Percentiles rank a stretch among this genome's conserved stretches.
These are phyloP conservation scores for Pelargonium fulgidum DNA, from an alignment of 441 rosid species.

Conservation along the genomic window DNA sequence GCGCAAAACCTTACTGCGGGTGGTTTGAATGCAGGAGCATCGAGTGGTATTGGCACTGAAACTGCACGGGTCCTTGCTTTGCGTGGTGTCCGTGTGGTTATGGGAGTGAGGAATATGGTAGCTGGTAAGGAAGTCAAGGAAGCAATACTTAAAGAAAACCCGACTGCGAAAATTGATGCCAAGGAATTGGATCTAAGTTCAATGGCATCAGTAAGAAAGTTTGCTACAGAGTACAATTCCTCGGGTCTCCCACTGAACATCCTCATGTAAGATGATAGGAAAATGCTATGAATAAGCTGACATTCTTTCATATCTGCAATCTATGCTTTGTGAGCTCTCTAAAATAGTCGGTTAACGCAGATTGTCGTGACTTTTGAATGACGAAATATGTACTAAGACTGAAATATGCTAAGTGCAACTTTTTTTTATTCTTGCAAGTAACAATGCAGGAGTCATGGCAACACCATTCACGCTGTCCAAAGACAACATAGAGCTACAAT, in stretches of 20 bases:
- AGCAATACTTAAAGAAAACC: slow-evolving; percentile 21
- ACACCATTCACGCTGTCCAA: slow-evolving; percentile 23
- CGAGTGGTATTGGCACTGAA: slow-evolving; percentile 31
- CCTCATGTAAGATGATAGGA: slow-evolving; percentile 27
- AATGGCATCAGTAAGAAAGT: slow-evolving; percentile 25
- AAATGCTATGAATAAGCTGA: neutral
- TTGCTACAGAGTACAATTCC: slow-evolving; percentile 24
- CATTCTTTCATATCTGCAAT: neutral
- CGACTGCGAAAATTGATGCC: slow-evolving; percentile 27
- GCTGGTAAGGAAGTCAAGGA: slow-evolving; percentile 26
- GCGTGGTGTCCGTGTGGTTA: slow-evolving; percentile 25
- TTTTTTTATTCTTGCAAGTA: slow-evolving; percentile 16
- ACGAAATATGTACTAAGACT: neutral
- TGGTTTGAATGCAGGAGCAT: slow-evolving; percentile 23
- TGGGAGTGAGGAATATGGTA: slow-evolving; percentile 27
- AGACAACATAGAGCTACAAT: slow-evolving; percentile 30
- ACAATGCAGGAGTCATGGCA: slow-evolving; percentile 29
- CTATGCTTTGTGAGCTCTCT: no score
- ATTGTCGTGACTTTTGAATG: neutral
- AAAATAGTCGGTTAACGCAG: neutral
- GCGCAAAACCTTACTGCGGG: slow-evolving; percentile 1
- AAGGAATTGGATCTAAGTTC: slow-evolving; percentile 32
- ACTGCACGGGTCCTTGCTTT: slow-evolving; percentile 34
- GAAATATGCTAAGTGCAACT: neutral
- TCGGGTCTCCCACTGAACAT: slow-evolving; percentile 28